phyloP scores from a whole-genome alignment of 139 green algal genomes.

The Diplosphaera chodatii region DNA sequence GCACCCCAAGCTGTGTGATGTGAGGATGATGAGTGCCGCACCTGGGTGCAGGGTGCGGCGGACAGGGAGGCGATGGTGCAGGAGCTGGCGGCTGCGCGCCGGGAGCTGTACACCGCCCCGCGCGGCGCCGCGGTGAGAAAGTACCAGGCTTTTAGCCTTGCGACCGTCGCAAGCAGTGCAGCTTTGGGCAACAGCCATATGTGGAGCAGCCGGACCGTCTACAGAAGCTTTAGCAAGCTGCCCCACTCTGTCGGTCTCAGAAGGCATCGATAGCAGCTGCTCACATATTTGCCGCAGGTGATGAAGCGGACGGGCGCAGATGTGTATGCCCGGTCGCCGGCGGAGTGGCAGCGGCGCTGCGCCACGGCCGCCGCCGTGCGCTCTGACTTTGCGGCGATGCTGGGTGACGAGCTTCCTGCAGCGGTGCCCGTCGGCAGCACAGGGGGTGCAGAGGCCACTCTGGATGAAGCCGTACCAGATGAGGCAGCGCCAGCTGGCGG shows the following conservation, averaged over 20 bases:
- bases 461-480: too few species aligned
- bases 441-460: too few species aligned
- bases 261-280: too few species aligned
- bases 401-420: not conserved
- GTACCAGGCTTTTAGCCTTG: too few species aligned
- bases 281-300: not conserved
- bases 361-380: not conserved
- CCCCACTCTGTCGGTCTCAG: too few species aligned
- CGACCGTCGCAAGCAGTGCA: too few species aligned
- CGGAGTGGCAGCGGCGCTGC: not conserved
- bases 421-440: too few species aligned
- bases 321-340: not conserved
- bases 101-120: not conserved
- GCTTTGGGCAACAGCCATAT: too few species aligned
- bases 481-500: not conserved
- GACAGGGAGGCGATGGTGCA: slow-evolving; percentile 40
- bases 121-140: not conserved
- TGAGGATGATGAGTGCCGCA: too few species aligned
- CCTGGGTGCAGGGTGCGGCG: slow-evolving; percentile 17
- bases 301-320: not conserved
- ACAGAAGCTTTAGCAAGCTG: too few species aligned
- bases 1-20: too few species aligned
- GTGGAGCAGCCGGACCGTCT: too few species aligned
- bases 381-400: not conserved
- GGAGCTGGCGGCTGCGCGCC: slow-evolving; percentile 34